Conservation (phyloP, 805 yeast genomes). For the Martiniozyma abietophila region DNA sequence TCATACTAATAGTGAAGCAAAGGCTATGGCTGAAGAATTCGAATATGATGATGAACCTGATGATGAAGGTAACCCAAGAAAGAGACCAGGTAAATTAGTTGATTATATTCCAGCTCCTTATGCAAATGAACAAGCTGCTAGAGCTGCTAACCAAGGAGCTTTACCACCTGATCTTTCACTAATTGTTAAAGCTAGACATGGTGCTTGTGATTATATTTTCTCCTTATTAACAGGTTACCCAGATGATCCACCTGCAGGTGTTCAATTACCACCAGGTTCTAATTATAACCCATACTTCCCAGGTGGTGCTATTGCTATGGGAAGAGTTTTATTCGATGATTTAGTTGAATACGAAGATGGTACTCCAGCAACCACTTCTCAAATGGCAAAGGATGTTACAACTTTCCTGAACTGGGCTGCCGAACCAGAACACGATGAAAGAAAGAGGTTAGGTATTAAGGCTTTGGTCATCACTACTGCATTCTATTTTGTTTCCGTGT, state of each 20-base stretch:
- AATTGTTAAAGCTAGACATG: slow-evolving; percentile 98
- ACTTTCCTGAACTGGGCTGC: slow-evolving; percentile 97
- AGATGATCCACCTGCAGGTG: slow-evolving; percentile 98
- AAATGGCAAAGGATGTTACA: slow-evolving; percentile 98
- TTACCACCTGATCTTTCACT: slow-evolving; percentile 95
- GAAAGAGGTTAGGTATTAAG: slow-evolving; percentile 94
- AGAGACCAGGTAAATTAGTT: slow-evolving; percentile 96
- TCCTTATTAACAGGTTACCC: slow-evolving; percentile 96
- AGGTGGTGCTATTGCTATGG: slow-evolving; percentile 99
- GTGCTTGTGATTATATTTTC: slow-evolving; percentile 93
- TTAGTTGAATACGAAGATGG: slow-evolving; percentile 98
- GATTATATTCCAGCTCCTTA: slow-evolving; percentile 94
- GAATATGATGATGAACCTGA: slow-evolving; percentile 97
- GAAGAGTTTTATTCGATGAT: slow-evolving; percentile 94
- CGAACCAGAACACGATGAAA: slow-evolving; percentile 97
- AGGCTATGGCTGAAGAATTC: slow-evolving; percentile 89
- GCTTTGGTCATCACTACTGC: slow-evolving; percentile 74
- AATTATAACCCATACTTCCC: slow-evolving; percentile 99
- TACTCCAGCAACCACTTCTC: slow-evolving; percentile 96
- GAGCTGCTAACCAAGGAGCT: slow-evolving; percentile 99
- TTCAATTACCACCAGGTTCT: slow-evolving; percentile 80
- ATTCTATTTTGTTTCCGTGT: slow-evolving; percentile 71
- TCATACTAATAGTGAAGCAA: slow-evolving; percentile 82
- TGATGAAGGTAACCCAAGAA: slow-evolving; percentile 94
- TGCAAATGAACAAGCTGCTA: slow-evolving; percentile 97